These are phyloP conservation scores for Aspergillus alliaceus DNA, from an alignment of 2,329 filamentous ascomycete species.

Conservation along the genomic window DNA sequence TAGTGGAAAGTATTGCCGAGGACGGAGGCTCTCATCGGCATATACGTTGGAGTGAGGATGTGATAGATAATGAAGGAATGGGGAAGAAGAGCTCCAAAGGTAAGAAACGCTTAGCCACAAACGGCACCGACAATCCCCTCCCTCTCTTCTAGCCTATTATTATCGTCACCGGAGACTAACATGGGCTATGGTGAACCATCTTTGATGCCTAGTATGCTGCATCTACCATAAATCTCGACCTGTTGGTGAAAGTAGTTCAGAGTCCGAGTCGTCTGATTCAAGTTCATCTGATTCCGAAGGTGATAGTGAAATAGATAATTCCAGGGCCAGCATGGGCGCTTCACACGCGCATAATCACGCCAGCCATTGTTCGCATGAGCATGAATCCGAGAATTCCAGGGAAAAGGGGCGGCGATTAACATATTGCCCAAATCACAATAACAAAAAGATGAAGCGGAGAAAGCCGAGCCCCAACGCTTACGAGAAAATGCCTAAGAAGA, in stretches of 20 bases:
- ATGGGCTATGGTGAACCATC: conserved; percentile 87
- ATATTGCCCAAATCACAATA: conserved; percentile 18
- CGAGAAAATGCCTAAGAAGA: conserved; percentile 44
- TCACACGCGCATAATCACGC: neutral
- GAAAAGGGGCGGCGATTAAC: conserved; percentile 10
- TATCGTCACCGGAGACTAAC: neutral
- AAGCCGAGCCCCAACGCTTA: conserved; percentile 49
- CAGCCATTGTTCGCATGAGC: conserved; percentile 2
- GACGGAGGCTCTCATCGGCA: conserved; percentile 51
- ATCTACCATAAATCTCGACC: conserved; percentile 89
- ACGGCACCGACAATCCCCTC: neutral
- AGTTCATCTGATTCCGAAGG: conserved; percentile 54
- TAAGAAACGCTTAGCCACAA: conserved; percentile 38
- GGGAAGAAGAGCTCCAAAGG: conserved; percentile 94
- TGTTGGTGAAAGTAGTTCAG: conserved; percentile 76
- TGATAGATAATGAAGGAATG: conserved; percentile 92
- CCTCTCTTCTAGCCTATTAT: neutral
- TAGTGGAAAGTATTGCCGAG: conserved; percentile 4
- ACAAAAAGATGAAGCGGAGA: conserved; percentile 28
- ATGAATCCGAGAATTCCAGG: conserved; percentile 18
- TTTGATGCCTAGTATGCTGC: conserved; percentile 75
- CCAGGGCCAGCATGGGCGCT: conserved; percentile 1
- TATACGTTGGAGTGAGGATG: conserved; percentile 90
- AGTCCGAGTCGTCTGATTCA: conserved; percentile 52
- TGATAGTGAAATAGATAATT: conserved; percentile 35